phyloP scores from a whole-genome alignment of 805 yeast species.

The Pichia deserticola region DNA sequence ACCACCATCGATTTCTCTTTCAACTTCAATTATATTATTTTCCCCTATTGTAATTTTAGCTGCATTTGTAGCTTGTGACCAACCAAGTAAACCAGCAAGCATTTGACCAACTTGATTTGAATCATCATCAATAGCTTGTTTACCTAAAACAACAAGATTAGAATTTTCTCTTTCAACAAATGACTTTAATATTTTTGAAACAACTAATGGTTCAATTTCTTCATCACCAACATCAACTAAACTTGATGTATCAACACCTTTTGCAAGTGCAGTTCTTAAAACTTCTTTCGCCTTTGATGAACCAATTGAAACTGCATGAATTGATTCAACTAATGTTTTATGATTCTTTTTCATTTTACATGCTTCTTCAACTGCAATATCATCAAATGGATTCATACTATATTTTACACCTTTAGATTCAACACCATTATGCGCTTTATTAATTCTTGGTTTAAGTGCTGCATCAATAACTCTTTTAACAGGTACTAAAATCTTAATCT shows the following conservation, averaged over 20 bases:
- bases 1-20: constrained; percentile 95
- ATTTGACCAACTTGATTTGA: constrained; percentile 94
- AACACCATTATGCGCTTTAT: constrained; percentile 74
- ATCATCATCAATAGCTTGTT: constrained; percentile 96
- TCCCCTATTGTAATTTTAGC: constrained; percentile 63
- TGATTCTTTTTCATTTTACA: constrained; percentile 62
- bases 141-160: constrained; percentile 84
- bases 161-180: constrained; percentile 62
- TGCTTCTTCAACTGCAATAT: constrained; percentile 95
- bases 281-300: constrained; percentile 82
- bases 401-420: constrained; percentile 88
- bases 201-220: constrained; percentile 73
- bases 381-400: constrained; percentile 94
- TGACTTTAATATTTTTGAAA: constrained; percentile 77
- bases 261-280: constrained; percentile 83
- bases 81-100: constrained; percentile 83
- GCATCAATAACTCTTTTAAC: constrained; percentile 92
- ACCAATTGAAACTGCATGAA: constrained; percentile 91
- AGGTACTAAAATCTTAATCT: constrained; percentile 77
- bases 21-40: constrained; percentile 55
- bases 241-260: constrained; percentile 86
- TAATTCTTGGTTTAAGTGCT: constrained; percentile 88
- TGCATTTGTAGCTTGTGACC: constrained; percentile 98
- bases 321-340: constrained; percentile 61
- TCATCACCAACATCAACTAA: constrained; percentile 69